Evolutionary conservation across 768 basidiomycete genomes (phyloP).

Genomic region (Phanerodontia chrysosporium): DNA sequence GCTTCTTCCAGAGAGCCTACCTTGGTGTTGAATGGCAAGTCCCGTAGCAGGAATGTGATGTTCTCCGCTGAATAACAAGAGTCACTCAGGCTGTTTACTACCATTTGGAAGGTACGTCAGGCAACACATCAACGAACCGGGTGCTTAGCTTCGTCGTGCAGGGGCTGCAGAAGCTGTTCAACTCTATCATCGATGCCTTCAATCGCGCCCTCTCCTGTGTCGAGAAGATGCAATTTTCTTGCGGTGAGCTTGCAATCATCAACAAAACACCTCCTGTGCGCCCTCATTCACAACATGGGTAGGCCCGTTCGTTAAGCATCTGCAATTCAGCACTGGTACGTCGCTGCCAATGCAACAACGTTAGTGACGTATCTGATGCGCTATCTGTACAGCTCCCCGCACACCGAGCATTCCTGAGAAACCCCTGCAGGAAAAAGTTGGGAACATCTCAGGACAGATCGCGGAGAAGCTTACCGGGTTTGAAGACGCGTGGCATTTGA

Average conservation of each 20-base stretch:
- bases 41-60: not conserved
- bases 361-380: too few species aligned
- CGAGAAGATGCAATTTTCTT: conserved; percentile 19
- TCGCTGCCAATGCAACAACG: too few species aligned
- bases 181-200: conserved; percentile 18
- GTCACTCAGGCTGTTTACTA: conserved; percentile 18
- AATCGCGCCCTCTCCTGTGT: conserved; percentile 19
- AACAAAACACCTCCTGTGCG: too few species aligned
- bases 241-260: conserved; percentile 9
- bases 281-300: too few species aligned
- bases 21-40: conserved; percentile 22
- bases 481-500: conserved; percentile 26
- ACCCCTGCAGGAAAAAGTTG: too few species aligned
- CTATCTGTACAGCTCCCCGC: too few species aligned
- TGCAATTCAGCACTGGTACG: conserved; percentile 16
- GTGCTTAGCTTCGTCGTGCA: not conserved
- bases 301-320: conserved; percentile 13
- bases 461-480: conserved; percentile 20
- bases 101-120: conserved; percentile 21
- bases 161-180: conserved; percentile 18
- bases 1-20: conserved; percentile 19
- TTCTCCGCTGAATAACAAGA: not conserved
- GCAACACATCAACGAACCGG: not conserved
- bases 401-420: too few species aligned
- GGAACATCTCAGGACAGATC: conserved; percentile 14